These are phyloP conservation scores for Cytospora chrysosperma DNA, from an alignment of 2,329 filamentous ascomycete species.

Conservation along the genomic window DNA sequence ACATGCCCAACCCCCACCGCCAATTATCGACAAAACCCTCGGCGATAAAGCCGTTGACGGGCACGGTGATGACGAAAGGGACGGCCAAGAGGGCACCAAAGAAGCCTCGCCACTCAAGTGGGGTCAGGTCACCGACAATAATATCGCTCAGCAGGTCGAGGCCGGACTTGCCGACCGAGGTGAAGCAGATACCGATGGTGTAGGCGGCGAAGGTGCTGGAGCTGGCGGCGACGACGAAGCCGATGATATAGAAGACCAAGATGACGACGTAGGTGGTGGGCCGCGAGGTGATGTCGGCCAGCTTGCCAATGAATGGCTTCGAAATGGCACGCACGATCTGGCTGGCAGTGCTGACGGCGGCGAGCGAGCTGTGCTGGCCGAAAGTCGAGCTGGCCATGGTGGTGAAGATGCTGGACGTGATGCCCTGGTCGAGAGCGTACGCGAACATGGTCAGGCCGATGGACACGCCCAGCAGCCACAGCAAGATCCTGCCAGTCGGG, in stretches of 20 bases:
- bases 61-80: conserved; percentile 38
- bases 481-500: conserved; percentile 34
- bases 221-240: conserved; percentile 38
- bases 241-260: conserved; percentile 38
- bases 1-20: conserved; percentile 65
- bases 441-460: conserved; percentile 38
- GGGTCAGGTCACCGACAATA: conserved; percentile 38
- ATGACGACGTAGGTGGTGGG: conserved; percentile 41
- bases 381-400: conserved; percentile 38
- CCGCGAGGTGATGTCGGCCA: conserved; percentile 39
- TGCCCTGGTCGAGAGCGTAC: conserved; percentile 39
- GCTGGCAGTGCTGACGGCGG: conserved; percentile 34
- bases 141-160: conserved; percentile 39
- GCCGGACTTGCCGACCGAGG: conserved; percentile 38
- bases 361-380: conserved; percentile 34
- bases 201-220: conserved; percentile 35
- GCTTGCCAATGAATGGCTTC: conserved; percentile 41
- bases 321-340: conserved; percentile 40
- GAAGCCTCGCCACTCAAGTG: conserved; percentile 39
- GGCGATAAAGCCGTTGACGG: conserved; percentile 43
- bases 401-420: conserved; percentile 34
- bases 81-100: conserved; percentile 32
- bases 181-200: conserved; percentile 38
- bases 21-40: conserved; percentile 37
- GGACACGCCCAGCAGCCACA: conserved; percentile 37